phyloP scores from a whole-genome alignment of 2,329 filamentous ascomycete species.

The Trichoderma aggressivum region DNA sequence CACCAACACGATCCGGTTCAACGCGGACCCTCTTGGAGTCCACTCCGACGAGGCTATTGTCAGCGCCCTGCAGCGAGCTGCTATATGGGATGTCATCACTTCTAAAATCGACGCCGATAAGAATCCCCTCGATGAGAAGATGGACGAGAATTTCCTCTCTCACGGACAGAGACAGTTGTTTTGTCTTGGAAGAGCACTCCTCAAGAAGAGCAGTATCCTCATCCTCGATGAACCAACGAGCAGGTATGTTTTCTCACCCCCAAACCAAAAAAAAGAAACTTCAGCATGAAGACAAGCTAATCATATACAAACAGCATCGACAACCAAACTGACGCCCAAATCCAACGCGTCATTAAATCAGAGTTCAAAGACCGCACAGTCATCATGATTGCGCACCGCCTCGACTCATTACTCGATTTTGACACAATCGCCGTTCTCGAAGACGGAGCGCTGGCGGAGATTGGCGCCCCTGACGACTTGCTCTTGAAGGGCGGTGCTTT shows the following conservation, averaged over 20 bases:
- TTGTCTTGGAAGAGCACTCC: conserved; percentile 31
- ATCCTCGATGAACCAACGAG: conserved; percentile 41
- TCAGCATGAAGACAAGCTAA: background rate
- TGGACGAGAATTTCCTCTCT: conserved; percentile 36
- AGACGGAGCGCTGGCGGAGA: conserved; percentile 29
- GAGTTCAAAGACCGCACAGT: conserved; percentile 32
- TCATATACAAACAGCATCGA: conserved; percentile 26
- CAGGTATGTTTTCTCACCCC: conserved; percentile 25
- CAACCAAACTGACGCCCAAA: conserved; percentile 28
- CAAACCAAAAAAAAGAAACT: background rate
- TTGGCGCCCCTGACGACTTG: conserved; percentile 27
- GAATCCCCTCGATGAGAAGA: conserved; percentile 32
- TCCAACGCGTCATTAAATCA: conserved; percentile 30
- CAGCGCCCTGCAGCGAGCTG: conserved; percentile 44
- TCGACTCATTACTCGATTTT: conserved; percentile 34
- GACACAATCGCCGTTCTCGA: conserved; percentile 34
- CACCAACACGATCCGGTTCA: conserved; percentile 47
- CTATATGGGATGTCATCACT: conserved; percentile 44
- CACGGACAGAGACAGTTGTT: conserved; percentile 35
- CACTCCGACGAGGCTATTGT: conserved; percentile 42
- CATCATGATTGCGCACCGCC: conserved; percentile 35
- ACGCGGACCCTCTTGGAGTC: conserved; percentile 43
- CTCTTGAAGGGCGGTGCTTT: conserved; percentile 25
- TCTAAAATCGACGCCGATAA: conserved; percentile 34
- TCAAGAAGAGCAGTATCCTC: conserved; percentile 29